phyloP scores from a whole-genome alignment of 2,329 filamentous ascomycete species.

The Claviceps pazoutovae region DNA sequence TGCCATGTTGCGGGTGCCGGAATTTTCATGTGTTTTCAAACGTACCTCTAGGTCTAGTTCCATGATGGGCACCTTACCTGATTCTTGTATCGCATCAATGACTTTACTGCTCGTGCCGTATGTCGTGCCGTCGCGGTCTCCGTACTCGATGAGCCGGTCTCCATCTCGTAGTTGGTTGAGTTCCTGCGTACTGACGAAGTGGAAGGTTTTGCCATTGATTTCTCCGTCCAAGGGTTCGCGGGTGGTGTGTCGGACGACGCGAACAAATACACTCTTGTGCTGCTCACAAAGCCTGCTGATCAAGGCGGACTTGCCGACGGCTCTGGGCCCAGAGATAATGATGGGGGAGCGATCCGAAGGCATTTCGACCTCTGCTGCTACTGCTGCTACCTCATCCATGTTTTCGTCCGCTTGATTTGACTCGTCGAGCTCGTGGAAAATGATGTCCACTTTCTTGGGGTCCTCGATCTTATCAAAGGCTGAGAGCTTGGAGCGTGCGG shows the following conservation, averaged over 20 bases:
- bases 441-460: conserved; percentile 51
- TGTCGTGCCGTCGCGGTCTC: conserved; percentile 31
- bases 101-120: conserved; percentile 43
- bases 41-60: conserved; percentile 39
- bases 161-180: conserved; percentile 46
- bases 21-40: neutral
- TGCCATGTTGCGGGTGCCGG: neutral
- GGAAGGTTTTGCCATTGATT: conserved; percentile 34
- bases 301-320: conserved; percentile 49
- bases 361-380: conserved; percentile 20
- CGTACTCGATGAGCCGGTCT: conserved; percentile 45
- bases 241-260: conserved; percentile 41
- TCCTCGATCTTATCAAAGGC: conserved; percentile 82
- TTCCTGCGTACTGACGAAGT: conserved; percentile 40
- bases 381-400: conserved; percentile 17
- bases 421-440: conserved; percentile 38
- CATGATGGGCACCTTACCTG: conserved; percentile 46
- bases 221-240: conserved; percentile 35
- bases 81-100: conserved; percentile 35
- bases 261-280: conserved; percentile 51
- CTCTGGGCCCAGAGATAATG: conserved; percentile 52
- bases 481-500: conserved; percentile 57
- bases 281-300: conserved; percentile 48
- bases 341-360: conserved; percentile 41
- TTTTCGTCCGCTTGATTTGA: conserved; percentile 20